A percentile compares a stretch with the other conserved stretches of the same genome.
Evolutionary conservation across 2,329 filamentous ascomycete genomes (phyloP).

Genomic region (Scolecobasidium constrictum): DNA sequence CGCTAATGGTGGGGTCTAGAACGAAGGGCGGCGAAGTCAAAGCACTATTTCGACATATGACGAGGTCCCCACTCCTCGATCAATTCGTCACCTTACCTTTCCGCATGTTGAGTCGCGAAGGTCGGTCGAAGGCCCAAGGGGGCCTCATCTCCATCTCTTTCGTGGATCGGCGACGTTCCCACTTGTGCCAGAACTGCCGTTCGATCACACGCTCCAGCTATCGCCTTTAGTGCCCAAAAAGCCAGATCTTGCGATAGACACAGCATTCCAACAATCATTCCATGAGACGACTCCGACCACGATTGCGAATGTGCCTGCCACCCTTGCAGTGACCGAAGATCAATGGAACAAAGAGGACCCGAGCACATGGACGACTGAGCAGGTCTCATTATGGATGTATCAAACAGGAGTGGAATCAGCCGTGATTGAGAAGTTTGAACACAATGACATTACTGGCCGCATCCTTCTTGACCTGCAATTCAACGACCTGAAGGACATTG

Average conservation of each 20-base stretch:
- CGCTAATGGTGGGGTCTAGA: slow-evolving; percentile 29
- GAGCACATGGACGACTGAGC: slow-evolving; percentile 58
- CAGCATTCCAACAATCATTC: slow-evolving; percentile 21
- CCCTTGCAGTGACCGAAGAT: slow-evolving; percentile 41
- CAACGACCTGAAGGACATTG: slow-evolving; percentile 73
- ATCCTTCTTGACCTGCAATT: slow-evolving; percentile 87
- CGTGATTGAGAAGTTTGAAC: slow-evolving; percentile 73
- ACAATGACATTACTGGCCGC: slow-evolving; percentile 83
- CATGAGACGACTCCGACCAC: slow-evolving; percentile 9
- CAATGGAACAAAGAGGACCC: slow-evolving; percentile 50
- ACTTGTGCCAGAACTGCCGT: slow-evolving; percentile 38
- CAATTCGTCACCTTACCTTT: slow-evolving; percentile 43
- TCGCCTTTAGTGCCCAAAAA: slow-evolving; percentile 64
- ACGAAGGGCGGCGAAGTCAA: slow-evolving; percentile 54
- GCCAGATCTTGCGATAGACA: slow-evolving; percentile 30
- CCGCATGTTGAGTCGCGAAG: slow-evolving; percentile 46
- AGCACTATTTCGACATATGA: slow-evolving; percentile 83
- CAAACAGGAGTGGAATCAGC: slow-evolving; percentile 67
- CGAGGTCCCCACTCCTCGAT: slow-evolving; percentile 68
- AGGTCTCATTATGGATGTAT: slow-evolving; percentile 80
- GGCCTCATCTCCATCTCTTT: slow-evolving; percentile 84
- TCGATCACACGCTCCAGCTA: slow-evolving; percentile 49
- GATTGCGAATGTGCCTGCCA: slow-evolving; percentile 28
- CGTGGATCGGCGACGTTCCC: slow-evolving; percentile 51
- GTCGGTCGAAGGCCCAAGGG: slow-evolving; percentile 66